phyloP scores from a whole-genome alignment of 495 filamentous ascomycete species.

The Ramalina intermedia region DNA sequence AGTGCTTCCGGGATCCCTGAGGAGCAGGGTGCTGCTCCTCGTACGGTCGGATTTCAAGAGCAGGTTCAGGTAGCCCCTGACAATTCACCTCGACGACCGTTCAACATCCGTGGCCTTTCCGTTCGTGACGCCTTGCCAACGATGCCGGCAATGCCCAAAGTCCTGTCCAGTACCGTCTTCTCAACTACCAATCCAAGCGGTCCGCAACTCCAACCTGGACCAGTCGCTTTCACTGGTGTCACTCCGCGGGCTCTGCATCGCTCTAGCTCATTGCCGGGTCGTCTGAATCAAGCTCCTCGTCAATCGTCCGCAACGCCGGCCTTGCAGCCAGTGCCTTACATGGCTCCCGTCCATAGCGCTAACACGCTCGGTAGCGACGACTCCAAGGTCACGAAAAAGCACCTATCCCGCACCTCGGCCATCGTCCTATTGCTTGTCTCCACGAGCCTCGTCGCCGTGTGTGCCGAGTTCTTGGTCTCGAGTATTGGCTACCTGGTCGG shows the following conservation, averaged over 20 bases:
- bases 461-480: constrained; percentile 77
- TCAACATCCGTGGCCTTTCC: constrained; percentile 30
- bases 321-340: constrained; percentile 24
- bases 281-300: constrained; percentile 37
- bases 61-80: constrained; percentile 15
- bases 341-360: constrained; percentile 26
- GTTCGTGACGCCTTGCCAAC: constrained; percentile 21
- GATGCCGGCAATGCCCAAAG: constrained; percentile 38
- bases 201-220: constrained; percentile 17
- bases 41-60: constrained; percentile 19
- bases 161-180: constrained; percentile 55
- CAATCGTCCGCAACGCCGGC: constrained; percentile 24
- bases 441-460: constrained; percentile 67
- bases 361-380: constrained; percentile 15
- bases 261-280: constrained; percentile 65
- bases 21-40: neutral
- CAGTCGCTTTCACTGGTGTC: constrained; percentile 33
- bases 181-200: constrained; percentile 25
- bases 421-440: constrained; percentile 59
- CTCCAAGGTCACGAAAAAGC: constrained; percentile 29
- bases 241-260: constrained; percentile 51
- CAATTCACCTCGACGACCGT: constrained; percentile 24
- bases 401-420: constrained; percentile 61
- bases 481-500: constrained; percentile 61
- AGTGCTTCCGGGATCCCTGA: neutral